Evolutionary conservation across 768 basidiomycete species (phyloP).

Genomic region (Lyophyllum atratum): DNA sequence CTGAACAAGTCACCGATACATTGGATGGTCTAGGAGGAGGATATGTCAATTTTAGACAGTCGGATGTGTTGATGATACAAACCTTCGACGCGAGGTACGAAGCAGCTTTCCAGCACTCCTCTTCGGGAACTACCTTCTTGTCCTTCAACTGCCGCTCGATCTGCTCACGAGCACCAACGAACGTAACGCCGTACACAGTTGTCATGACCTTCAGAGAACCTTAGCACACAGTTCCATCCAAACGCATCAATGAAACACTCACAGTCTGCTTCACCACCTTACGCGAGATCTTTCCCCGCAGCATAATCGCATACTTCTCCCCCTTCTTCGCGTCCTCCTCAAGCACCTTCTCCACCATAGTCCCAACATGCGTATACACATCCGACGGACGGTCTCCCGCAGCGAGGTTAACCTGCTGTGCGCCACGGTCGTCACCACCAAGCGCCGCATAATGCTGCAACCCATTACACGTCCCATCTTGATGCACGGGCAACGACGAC

Average conservation of each 20-base stretch:
- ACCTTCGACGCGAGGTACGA: slow-evolving; percentile 83
- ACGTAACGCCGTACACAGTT: slow-evolving; percentile 97
- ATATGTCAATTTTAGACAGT: background rate
- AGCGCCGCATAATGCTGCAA: slow-evolving; percentile 98
- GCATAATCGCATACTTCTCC: slow-evolving; percentile 54
- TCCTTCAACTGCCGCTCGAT: slow-evolving; percentile 88
- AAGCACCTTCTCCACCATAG: slow-evolving; percentile 77
- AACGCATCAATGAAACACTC: slow-evolving; percentile 21
- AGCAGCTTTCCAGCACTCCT: slow-evolving; percentile 73
- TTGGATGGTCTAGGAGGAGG: slow-evolving; percentile 51
- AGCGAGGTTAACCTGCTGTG: slow-evolving; percentile 88
- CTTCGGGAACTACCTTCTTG: slow-evolving; percentile 66
- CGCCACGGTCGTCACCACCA: slow-evolving; percentile 88
- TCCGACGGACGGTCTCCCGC: slow-evolving; percentile 88
- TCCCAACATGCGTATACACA: slow-evolving; percentile 90
- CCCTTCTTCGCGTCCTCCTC: slow-evolving; percentile 55
- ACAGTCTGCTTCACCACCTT: slow-evolving; percentile 99
- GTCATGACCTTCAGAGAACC: slow-evolving; percentile 79
- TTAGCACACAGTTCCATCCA: background rate
- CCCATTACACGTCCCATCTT: slow-evolving; percentile 98
- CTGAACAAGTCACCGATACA: slow-evolving; percentile 92
- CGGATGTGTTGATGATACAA: slow-evolving; percentile 7
- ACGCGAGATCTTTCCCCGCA: slow-evolving; percentile 78
- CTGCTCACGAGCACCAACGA: slow-evolving; percentile 91
- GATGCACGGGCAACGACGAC: slow-evolving; percentile 87